phyloP scores from a whole-genome alignment of 768 basidiomycete genomes.

The Symmetrospora coprosmae region DNA sequence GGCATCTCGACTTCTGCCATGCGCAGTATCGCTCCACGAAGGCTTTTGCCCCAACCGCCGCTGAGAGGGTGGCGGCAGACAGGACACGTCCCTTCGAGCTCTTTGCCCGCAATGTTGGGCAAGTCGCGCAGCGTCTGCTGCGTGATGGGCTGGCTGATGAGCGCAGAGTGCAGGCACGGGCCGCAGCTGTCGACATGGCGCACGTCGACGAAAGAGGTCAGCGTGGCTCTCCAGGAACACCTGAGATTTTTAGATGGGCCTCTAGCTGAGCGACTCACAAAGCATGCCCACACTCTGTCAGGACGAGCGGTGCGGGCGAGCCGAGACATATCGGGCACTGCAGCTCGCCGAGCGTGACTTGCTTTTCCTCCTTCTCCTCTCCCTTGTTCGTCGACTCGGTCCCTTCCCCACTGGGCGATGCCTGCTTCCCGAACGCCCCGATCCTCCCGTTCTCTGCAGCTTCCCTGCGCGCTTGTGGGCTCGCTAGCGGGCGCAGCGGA shows the following conservation, averaged over 20 bases:
- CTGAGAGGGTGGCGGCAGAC: slow-evolving; percentile 5
- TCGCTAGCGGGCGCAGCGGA: slow-evolving; percentile 16
- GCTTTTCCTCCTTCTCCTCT: background rate
- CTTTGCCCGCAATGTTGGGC: slow-evolving; percentile 1
- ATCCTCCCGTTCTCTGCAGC: background rate
- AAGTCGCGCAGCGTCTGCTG: background rate
- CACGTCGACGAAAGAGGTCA: no score
- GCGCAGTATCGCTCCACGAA: slow-evolving; percentile 2
- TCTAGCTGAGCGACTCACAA: slow-evolving; percentile 11
- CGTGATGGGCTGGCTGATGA: background rate
- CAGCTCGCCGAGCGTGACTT: slow-evolving; percentile 10
- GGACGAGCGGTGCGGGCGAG: slow-evolving; percentile 2
- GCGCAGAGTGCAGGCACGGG: slow-evolving; percentile 6
- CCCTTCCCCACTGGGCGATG: no score
- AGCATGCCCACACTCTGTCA: slow-evolving; percentile 16
- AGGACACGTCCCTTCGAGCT: slow-evolving; percentile 12
- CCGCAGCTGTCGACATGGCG: no score
- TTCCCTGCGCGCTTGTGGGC: slow-evolving; percentile 8
- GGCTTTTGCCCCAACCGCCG: background rate
- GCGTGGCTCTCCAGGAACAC: no score
- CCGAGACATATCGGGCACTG: slow-evolving; percentile 14
- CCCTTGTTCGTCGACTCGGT: background rate
- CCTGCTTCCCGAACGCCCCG: no score
- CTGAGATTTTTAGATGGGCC: no score
- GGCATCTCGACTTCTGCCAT: background rate